Percentiles rank a stretch among this genome's conserved stretches.
Conservation (phyloP, 805 yeast genomes). For the Ogataea methylovora region DNA sequence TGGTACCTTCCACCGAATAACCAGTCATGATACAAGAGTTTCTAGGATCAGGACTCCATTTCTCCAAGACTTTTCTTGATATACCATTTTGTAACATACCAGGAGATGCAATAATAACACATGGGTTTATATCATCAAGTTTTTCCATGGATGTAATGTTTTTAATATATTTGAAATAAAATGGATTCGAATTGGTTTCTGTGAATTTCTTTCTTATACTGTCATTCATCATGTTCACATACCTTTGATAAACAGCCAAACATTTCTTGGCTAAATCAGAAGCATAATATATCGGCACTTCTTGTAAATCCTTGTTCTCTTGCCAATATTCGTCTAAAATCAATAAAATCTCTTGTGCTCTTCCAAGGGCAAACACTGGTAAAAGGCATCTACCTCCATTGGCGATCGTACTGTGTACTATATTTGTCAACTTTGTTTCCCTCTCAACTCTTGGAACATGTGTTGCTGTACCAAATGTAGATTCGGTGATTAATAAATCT, state of each 20-base stretch:
- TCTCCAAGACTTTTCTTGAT: constrained; percentile 81
- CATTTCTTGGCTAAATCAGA: constrained; percentile 91
- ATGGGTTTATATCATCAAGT: constrained; percentile 90
- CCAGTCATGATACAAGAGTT: constrained; percentile 88
- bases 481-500: constrained; percentile 86
- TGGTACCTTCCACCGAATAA: constrained; percentile 96
- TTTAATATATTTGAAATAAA: constrained; percentile 78
- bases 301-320: constrained; percentile 71
- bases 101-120: constrained; percentile 94
- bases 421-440: constrained; percentile 71
- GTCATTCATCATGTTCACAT: constrained; percentile 96
- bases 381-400: constrained; percentile 89
- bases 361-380: constrained; percentile 95
- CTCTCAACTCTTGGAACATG: constrained; percentile 86
- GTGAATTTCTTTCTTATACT: constrained; percentile 67
- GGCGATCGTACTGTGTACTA: constrained; percentile 74
- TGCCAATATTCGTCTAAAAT: constrained; percentile 96
- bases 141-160: constrained; percentile 73
- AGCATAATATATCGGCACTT: constrained; percentile 81
- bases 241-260: constrained; percentile 95
- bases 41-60: constrained; percentile 96
- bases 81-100: constrained; percentile 98
- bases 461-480: constrained; percentile 96
- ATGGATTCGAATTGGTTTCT: constrained; percentile 81
- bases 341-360: constrained; percentile 88